phyloP scores from a whole-genome alignment of 2,329 filamentous ascomycete genomes.

The Cercospora sojina region DNA sequence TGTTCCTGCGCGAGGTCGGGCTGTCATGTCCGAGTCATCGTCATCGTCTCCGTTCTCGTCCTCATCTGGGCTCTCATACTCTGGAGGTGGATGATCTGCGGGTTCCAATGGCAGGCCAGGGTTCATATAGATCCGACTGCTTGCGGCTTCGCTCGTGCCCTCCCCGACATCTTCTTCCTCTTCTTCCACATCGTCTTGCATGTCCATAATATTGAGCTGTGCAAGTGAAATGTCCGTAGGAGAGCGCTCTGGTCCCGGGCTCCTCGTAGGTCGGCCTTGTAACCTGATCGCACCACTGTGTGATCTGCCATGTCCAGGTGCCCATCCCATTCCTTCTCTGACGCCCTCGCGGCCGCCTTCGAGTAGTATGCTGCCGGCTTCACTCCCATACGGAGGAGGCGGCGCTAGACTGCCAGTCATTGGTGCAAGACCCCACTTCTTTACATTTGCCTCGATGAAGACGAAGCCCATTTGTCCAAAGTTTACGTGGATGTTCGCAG shows the following conservation, averaged over 20 bases:
- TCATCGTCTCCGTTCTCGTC: conserved; percentile 24
- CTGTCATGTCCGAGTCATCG: conserved; percentile 28
- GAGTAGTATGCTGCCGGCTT: conserved; percentile 92
- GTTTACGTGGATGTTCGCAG: conserved; percentile 90
- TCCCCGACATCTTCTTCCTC: conserved; percentile 41
- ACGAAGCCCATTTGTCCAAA: conserved; percentile 98
- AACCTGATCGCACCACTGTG: conserved; percentile 77
- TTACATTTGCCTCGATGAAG: conserved; percentile 98
- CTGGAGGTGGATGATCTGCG: conserved; percentile 45
- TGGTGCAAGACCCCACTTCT: conserved; percentile 97
- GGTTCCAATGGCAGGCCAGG: conserved; percentile 36
- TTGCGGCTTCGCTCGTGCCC: conserved; percentile 28
- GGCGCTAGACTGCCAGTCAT: conserved; percentile 94
- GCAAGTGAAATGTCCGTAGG: conserved; percentile 95
- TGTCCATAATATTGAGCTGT: conserved; percentile 71
- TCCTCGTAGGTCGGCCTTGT: conserved; percentile 65
- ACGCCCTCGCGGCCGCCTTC: conserved; percentile 68
- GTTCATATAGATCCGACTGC: conserved; percentile 25
- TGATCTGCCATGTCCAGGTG: conserved; percentile 68
- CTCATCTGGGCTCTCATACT: conserved; percentile 48
- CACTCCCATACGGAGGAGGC: conserved; percentile 92
- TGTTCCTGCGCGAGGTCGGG: conserved; percentile 24
- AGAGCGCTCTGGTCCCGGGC: conserved; percentile 83
- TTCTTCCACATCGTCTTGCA: conserved; percentile 40
- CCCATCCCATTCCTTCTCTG: conserved; percentile 55